These are phyloP conservation scores for Tuber microsphaerosporum DNA, from an alignment of 495 filamentous ascomycete species.

Conservation along the genomic window DNA sequence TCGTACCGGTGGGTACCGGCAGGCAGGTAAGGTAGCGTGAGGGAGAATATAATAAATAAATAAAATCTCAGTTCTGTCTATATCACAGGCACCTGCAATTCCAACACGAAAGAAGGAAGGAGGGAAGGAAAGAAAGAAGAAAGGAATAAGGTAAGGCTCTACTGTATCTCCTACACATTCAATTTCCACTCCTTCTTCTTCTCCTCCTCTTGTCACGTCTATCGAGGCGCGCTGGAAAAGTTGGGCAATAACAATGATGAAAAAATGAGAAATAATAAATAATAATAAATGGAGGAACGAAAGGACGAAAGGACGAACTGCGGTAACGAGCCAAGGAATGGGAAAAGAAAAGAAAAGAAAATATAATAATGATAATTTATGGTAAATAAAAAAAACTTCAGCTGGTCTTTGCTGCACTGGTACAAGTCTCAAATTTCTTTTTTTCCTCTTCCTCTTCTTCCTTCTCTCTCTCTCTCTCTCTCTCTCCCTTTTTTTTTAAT, in stretches of 20 bases:
- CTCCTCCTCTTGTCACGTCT: conserved; percentile 18
- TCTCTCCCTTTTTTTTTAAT: background rate
- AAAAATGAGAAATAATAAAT: conserved; percentile 5
- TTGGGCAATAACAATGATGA: background rate
- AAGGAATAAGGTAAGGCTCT: background rate
- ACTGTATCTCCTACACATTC: background rate
- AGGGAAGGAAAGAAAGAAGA: background rate
- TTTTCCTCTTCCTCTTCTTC: background rate
- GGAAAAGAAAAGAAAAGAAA: conserved; percentile 10
- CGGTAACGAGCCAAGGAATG: background rate
- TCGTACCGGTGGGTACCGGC: conserved; percentile 30
- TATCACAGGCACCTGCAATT: background rate
- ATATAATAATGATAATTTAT: conserved; percentile 4
- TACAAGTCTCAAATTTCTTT: conserved; percentile 7
- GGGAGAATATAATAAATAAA: conserved; percentile 29
- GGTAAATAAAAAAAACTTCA: background rate
- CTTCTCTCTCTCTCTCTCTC: background rate
- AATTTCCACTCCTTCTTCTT: conserved; percentile 5
- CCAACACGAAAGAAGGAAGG: background rate
- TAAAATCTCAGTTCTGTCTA: conserved; percentile 3
- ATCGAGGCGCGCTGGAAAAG: conserved; percentile 15
- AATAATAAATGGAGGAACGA: conserved; percentile 9
- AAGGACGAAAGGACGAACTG: conserved; percentile 4
- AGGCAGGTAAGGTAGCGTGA: conserved; percentile 12
- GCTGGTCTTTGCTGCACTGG: conserved; percentile 2